Evolutionary conservation across 1,284 basidiomycete species (phyloP).

Genomic region (Malassezia sympodialis): DNA sequence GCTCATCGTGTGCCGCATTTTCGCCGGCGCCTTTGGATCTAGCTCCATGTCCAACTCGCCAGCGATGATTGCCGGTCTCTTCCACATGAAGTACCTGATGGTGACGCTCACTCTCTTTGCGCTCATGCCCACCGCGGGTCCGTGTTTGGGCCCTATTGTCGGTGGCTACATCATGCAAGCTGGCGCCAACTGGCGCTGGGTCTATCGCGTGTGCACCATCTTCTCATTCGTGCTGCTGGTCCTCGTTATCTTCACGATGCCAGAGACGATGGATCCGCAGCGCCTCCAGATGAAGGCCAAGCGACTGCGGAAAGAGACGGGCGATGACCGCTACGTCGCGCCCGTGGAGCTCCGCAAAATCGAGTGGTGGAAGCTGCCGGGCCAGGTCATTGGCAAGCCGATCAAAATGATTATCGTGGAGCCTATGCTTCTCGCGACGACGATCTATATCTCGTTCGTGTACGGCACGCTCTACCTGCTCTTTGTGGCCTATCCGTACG

Average conservation of each 20-base stretch:
- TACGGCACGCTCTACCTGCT: constrained; percentile 51
- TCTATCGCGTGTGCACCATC: constrained; percentile 64
- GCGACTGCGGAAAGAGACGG: constrained; percentile 56
- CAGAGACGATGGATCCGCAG: constrained; percentile 60
- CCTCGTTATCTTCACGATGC: constrained; percentile 59
- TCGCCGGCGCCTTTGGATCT: constrained; percentile 58
- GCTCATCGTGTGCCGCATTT: constrained; percentile 61
- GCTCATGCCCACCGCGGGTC: constrained; percentile 67
- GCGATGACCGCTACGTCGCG: constrained; percentile 56
- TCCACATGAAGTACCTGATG: constrained; percentile 61
- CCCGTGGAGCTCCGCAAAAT: constrained; percentile 28
- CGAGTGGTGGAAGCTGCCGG: constrained; percentile 39
- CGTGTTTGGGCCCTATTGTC: constrained; percentile 50
- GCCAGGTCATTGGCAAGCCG: constrained; percentile 59
- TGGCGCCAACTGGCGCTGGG: constrained; percentile 58
- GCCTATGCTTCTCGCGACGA: constrained; percentile 65
- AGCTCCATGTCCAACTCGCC: constrained; percentile 53
- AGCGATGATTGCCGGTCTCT: constrained; percentile 56
- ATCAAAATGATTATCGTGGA: constrained; percentile 55
- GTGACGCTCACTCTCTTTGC: constrained; percentile 62
- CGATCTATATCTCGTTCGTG: constrained; percentile 67
- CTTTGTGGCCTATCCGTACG: constrained; percentile 46
- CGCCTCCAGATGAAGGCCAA: constrained; percentile 55
- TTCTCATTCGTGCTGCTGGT: constrained; percentile 56
- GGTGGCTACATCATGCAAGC: constrained; percentile 51